Evolutionary conservation across 345 rosid species (phyloP).

Genomic region (Salix koriyanagi): DNA sequence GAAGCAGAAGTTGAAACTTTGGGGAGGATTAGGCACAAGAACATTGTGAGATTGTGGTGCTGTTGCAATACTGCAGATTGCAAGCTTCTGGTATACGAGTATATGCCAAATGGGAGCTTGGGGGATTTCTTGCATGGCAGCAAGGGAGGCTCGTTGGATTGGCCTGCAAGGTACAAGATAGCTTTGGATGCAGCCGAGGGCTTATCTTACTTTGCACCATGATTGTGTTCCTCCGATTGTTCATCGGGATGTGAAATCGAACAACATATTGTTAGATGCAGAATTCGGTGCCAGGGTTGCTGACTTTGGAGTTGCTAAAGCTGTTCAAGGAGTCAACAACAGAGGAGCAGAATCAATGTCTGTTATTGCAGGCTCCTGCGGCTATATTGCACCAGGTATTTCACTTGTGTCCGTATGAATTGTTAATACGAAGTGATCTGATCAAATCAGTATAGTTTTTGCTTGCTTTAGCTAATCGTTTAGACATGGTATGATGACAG

Average conservation of each 20-base stretch:
- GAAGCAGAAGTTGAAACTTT: conserved; percentile 72
- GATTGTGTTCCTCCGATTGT: conserved; percentile 90
- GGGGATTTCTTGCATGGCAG: conserved; percentile 57
- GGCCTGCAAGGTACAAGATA: conserved; percentile 67
- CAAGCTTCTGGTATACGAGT: conserved; percentile 83
- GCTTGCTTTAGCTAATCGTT: not conserved
- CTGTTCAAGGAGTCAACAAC: conserved; percentile 37
- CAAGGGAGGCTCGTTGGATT: conserved; percentile 55
- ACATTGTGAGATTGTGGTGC: conserved; percentile 83
- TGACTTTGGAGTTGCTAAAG: conserved; percentile 87
- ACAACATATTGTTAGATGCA: conserved; percentile 68
- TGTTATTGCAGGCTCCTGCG: conserved; percentile 78
- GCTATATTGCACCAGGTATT: conserved; percentile 95
- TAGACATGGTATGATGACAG: no score
- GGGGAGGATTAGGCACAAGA: conserved; percentile 89
- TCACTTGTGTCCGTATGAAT: not conserved
- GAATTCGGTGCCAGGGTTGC: conserved; percentile 79
- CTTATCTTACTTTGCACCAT: conserved; percentile 79
- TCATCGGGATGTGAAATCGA: conserved; percentile 89
- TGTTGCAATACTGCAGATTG: conserved; percentile 56
- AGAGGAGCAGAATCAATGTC: conserved; percentile 71
- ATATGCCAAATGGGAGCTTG: conserved; percentile 89
- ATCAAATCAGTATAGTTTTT: not conserved
- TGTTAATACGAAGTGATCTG: not conserved
- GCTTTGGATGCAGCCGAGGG: conserved; percentile 90